Base-by-base conservation (phyloP, 2,329 filamentous ascomycete genomes). In the Metarhizium brunneum region DNA sequence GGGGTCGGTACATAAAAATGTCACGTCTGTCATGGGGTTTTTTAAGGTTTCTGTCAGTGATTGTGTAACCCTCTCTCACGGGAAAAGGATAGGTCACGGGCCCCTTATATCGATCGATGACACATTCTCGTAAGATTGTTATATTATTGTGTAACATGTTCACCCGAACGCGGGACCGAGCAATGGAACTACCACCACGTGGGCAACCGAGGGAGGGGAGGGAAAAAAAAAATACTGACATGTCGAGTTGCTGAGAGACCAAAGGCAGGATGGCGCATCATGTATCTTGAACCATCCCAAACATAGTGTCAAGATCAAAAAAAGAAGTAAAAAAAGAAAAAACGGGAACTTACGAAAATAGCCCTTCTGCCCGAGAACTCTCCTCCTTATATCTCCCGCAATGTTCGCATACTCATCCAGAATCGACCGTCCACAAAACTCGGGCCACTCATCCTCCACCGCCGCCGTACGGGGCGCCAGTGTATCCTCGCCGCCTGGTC, bases 1-100 rank as follows among this genome's bases (percentile, higher is more conserved):
- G 20, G 69, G 69, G 58, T 71, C 63, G 29, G 68, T 69, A 60
- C 72, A 75, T 53, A 75, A 62, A 59, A 73, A 75, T 43, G 68
- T 67, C 38, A 72, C 66, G 54, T 72, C 70, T 62, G n/a, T 40
- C 6, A 14, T 30, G 3, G 25, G 18, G 11, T 10, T n/a, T 29
- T 45, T 11, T 20, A 14, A 16, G 25, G 45, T 48, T 14, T 48
- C 42, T 51, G 50, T 49, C 48, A 54, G 45, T 30, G 30, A 16
- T 54, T 18, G 52, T 29, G 29, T 43, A 13, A 36, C 52, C 16
- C 29, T 70, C 58, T 47, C 10, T 48, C 10, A 5, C 25, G 14
- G 10, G 43, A 35, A 35, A 4, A 48, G 30, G 2, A 14, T 29
- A 10, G 13, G 32, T 54, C 16, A 32, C 8, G 35, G 35, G 42